phyloP scores from a whole-genome alignment of 176 grass and related monocot species.

The Musa schizocarpa region DNA sequence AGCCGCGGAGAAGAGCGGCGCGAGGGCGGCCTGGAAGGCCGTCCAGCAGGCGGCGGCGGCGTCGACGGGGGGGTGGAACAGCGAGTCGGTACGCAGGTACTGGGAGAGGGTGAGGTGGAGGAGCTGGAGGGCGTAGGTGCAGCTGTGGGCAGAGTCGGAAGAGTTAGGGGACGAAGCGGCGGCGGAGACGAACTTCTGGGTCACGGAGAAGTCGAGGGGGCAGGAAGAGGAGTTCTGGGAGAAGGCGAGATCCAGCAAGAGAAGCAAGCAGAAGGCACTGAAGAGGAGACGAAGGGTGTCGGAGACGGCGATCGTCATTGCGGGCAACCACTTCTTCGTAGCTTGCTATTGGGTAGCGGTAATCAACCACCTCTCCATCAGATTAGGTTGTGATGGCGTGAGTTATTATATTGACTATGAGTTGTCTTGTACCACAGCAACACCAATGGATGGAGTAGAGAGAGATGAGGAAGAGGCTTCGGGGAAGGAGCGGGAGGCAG shows the following conservation, averaged over 20 bases:
- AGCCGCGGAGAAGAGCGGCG: conserved; percentile 2
- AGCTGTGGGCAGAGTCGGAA: conserved; percentile 19
- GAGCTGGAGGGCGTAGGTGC: conserved; percentile 26
- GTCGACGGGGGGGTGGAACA: conserved; percentile 35
- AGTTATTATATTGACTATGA: too few species aligned
- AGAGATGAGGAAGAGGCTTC: too few species aligned
- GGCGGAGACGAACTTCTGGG: conserved; percentile 27
- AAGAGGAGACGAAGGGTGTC: not conserved
- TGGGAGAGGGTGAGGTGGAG: conserved; percentile 43
- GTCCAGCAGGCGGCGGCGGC: conserved; percentile 24
- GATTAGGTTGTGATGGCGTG: too few species aligned
- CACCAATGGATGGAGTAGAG: too few species aligned
- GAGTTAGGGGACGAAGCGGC: conserved; percentile 2
- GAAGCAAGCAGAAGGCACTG: not conserved
- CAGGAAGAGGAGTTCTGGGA: conserved; percentile 21
- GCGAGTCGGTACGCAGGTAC: conserved; percentile 33
- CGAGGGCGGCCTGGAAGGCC: conserved; percentile 27
- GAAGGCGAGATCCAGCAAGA: conserved; percentile 10
- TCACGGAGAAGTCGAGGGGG: conserved; percentile 62
- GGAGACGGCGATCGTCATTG: not conserved
- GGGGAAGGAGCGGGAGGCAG: too few species aligned
- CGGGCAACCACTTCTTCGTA: too few species aligned
- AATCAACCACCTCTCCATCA: too few species aligned
- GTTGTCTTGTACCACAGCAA: too few species aligned
- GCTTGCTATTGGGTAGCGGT: too few species aligned